Conservation (phyloP, 345 rosid genomes). For the Carallia pectinifolia region DNA sequence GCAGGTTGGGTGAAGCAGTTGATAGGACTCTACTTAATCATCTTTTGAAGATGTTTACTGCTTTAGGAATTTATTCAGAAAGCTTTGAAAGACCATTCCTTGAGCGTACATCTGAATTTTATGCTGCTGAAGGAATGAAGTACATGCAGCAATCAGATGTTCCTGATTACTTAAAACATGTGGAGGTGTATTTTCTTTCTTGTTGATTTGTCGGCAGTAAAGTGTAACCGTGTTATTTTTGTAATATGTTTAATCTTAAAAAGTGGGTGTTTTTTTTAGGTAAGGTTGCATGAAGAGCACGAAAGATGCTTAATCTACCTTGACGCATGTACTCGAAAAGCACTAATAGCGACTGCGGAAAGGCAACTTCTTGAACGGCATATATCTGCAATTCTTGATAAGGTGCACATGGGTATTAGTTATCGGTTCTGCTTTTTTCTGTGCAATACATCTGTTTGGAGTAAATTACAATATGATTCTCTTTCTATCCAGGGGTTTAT, state of each 20-base stretch:
- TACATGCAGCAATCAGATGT: conserved; percentile 98
- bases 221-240: conserved; percentile 1
- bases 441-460: conserved; percentile 3
- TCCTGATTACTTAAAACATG: conserved; percentile 96
- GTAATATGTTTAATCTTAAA: not conserved
- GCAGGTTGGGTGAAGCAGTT: conserved; percentile 90
- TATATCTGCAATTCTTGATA: conserved; percentile 81
- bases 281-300: conserved; percentile 92
- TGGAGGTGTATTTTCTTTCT: conserved; percentile 59
- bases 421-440: not conserved
- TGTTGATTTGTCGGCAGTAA: not conserved
- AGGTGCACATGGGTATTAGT: conserved; percentile 42
- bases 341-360: conserved; percentile 78
- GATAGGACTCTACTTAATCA: conserved; percentile 84
- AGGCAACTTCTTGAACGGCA: conserved; percentile 90
- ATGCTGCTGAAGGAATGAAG: conserved; percentile 96
- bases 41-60: conserved; percentile 97
- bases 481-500: conserved; percentile 69
- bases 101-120: conserved; percentile 89
- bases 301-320: conserved; percentile 92
- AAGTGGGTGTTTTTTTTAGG: conserved; percentile 43
- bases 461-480: conserved; percentile 11
- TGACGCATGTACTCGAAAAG: conserved; percentile 80
- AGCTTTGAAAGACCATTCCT: conserved; percentile 94
- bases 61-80: conserved; percentile 90